Evolutionary conservation across 1,284 basidiomycete species (phyloP), one percentile per base, ranked within the genome.

Genomic region (Tetrapyrgos nigripes): DNA sequence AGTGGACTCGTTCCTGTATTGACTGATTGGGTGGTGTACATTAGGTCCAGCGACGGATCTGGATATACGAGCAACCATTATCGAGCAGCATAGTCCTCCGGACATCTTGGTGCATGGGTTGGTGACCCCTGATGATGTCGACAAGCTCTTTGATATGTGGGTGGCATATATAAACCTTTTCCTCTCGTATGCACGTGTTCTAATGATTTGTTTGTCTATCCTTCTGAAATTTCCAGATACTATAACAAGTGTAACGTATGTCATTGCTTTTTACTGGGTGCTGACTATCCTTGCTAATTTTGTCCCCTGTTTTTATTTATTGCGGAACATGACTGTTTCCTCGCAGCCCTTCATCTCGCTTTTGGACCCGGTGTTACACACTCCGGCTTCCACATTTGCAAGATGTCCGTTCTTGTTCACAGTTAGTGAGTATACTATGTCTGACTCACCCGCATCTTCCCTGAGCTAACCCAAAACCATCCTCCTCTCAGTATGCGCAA

Each of bases 331-430:
- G 19, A 9, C 43, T 24, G 19, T 19, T 31, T 54, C 24, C 55
- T 44, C 53, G 26, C 62, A 92, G 89, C 85, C 88, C 0, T 92
- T 92, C 70, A 82, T 93, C 29, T 85, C 87, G 13, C 70, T 93
- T 23, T 78, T 93, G 8, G 91, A 93, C 69, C 89, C 88, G 4
- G 81, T 81, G 4, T 73, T 93, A 13, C 91, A 93, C 66, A 91
- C 87, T 0, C 85, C 90, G 8, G 82, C 84, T 5, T 79, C 84
- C 6, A 92, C 91, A 10, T 92, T 90, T 67, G 81, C 88, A 8
- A 79, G 91, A 45, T 93, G 91, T 66, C 91, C 91, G 0, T 93
- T 92, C 76, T 77, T 93, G 44, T 93, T 92, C 74, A 93, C 91
- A 45, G 91, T 92, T 59, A 82, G 90, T 91, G 61, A 74, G 89